phyloP scores from a whole-genome alignment of 2,329 filamentous ascomycete genomes.

The Helotiales sp. region DNA sequence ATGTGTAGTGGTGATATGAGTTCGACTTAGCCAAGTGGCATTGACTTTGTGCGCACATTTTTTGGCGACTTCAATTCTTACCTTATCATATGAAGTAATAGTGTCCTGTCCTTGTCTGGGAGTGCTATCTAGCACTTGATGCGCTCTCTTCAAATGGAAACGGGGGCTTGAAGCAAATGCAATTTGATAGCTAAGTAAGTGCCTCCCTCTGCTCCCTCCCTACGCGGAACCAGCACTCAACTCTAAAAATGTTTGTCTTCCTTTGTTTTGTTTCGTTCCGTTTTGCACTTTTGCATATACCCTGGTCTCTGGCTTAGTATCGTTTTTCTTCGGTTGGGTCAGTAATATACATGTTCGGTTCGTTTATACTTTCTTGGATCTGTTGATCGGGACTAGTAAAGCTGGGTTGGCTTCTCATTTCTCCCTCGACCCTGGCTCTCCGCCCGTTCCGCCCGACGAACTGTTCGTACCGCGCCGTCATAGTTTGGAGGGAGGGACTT shows the following conservation, averaged over 20 bases:
- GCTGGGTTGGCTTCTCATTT: too few species aligned
- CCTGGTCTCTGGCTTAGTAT: too few species aligned
- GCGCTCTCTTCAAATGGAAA: too few species aligned
- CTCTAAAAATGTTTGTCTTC: not conserved
- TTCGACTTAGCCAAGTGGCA: not conserved
- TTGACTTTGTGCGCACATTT: not conserved
- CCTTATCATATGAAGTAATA: not conserved
- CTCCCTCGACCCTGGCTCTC: too few species aligned
- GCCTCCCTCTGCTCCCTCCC: too few species aligned
- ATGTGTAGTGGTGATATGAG: not conserved
- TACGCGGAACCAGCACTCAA: not conserved
- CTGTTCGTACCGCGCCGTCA: not conserved
- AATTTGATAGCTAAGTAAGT: too few species aligned
- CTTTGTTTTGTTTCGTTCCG: not conserved
- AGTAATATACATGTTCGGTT: too few species aligned
- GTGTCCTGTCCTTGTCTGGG: too few species aligned
- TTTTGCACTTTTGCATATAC: not conserved
- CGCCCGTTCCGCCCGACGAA: not conserved
- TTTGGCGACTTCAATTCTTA: not conserved
- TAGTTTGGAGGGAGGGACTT: too few species aligned
- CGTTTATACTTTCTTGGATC: not conserved
- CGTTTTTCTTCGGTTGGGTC: too few species aligned
- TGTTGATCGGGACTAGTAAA: not conserved
- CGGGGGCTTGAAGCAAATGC: too few species aligned
- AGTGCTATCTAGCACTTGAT: too few species aligned